Percentiles rank a stretch among this genome's conserved stretches.
Evolutionary conservation across 225 moss, liverwort and hornwort species (phyloP).

Genomic region (Asterella californica): DNA sequence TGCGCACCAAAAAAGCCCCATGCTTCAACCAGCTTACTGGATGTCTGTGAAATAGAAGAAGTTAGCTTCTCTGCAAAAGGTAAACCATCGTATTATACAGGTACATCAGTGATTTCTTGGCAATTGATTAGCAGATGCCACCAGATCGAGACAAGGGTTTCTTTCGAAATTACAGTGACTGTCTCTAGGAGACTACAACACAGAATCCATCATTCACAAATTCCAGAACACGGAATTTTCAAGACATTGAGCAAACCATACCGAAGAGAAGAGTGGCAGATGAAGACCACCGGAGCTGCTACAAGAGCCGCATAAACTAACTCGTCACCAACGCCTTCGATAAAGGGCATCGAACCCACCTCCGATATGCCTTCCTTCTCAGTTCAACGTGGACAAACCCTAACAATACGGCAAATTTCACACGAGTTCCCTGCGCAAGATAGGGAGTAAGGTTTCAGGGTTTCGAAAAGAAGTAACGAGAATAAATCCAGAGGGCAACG

Average conservation of each 20-base stretch:
- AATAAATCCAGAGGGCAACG: no score
- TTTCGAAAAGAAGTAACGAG: not conserved
- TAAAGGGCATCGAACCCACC: slow-evolving; percentile 76
- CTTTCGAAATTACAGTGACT: not conserved
- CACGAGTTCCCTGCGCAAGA: not conserved
- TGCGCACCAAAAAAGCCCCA: slow-evolving; percentile 57
- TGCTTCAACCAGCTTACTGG: slow-evolving; percentile 70
- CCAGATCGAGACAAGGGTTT: not conserved
- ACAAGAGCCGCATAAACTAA: slow-evolving; percentile 86
- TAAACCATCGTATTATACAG: not conserved
- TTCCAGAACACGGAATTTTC: not conserved
- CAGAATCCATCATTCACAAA: not conserved
- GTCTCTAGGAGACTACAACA: not conserved
- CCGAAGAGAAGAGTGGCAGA: slow-evolving; percentile 85
- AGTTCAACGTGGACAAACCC: not conserved
- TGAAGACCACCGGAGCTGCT: slow-evolving; percentile 71
- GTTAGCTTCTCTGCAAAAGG: not conserved
- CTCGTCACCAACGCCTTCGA: slow-evolving; percentile 99
- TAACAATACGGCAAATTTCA: not conserved
- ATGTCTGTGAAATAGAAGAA: slow-evolving; percentile 44
- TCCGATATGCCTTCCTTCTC: slow-evolving; percentile 5
- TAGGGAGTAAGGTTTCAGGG: not conserved
- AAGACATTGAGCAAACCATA: slow-evolving; percentile 14
- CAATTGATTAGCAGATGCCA: not conserved
- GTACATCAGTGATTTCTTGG: not conserved